Evolutionary conservation across 106 monocot species (phyloP), one percentile per base, ranked within the genome.

Genomic region (Dactylorhiza incarnata): DNA sequence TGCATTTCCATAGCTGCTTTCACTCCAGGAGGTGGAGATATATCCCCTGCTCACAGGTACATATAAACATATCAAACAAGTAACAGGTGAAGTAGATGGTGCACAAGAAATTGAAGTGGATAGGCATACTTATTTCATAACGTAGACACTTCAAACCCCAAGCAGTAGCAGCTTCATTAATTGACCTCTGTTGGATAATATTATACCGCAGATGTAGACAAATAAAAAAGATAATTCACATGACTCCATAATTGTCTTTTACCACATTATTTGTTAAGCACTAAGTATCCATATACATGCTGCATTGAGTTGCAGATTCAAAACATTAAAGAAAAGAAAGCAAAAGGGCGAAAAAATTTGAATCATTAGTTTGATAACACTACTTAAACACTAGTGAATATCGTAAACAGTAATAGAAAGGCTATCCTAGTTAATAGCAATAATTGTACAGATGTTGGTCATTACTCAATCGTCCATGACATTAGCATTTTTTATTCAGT

Each of bases 1-100:
- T 99, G 97, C 97, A 99, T 99, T 80, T 99, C 94, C 97, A 99
- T 99, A 73, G 97, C 94, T 49, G 87, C 84, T 81, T 86, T 87
- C 17, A 99, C 89, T 56, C 94, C 97, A 53, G 87, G 80, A 74
- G 97, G 97, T 77, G 91, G 94, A 76, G 94, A 87, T 75, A 99
- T 94, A 78, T 99, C 91, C 89, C 87, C 97, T 99, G 78, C 37
- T 24, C 71, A 50, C 55, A 11, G 50, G n/a, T 75, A 8, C 53
- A 10, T 68, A 10, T 59, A 53, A 5, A 74, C 19, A 74, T 37
- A 66, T 48, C 17, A 20, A 75, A 71, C 16, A 48, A 55, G 16
- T 20, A 63, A 47, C 11, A 6, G 20, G 52, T 2, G 65, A 22
- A 56, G 45, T 58, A 65, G 53, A 74, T 48, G 43, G 43, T 53